phyloP scores from a whole-genome alignment of 768 basidiomycete species.

The Serendipita sp. region DNA sequence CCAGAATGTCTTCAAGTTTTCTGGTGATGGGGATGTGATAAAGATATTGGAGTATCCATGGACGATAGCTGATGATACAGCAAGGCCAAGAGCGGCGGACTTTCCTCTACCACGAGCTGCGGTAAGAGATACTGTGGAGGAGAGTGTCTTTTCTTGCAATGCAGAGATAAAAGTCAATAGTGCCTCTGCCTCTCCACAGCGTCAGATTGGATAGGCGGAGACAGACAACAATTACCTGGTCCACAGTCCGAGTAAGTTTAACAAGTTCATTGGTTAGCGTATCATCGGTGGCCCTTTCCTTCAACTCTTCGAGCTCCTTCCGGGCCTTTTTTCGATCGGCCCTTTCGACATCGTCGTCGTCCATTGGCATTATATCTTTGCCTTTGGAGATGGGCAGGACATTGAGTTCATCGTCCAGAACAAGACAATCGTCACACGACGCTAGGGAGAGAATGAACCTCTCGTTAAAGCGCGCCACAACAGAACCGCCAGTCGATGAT shows the following conservation, averaged over 20 bases:
- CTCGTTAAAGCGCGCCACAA: constrained; percentile 94
- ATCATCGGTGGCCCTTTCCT: constrained; percentile 59
- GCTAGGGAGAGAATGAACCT: constrained; percentile 96
- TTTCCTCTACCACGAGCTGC: constrained; percentile 93
- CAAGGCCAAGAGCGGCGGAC: constrained; percentile 87
- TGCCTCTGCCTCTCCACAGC: constrained; percentile 43
- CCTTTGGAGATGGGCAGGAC: constrained; percentile 90
- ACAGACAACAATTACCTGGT: constrained; percentile 43
- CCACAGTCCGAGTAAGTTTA: constrained; percentile 77
- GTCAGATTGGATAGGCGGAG: not conserved
- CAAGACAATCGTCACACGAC: constrained; percentile 78
- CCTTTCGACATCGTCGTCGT: constrained; percentile 25
- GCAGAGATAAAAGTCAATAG: constrained; percentile 90
- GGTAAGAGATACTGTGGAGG: constrained; percentile 87
- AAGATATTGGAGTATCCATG: constrained; percentile 97
- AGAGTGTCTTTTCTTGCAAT: constrained; percentile 80
- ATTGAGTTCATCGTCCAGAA: constrained; percentile 95
- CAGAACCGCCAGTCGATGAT: constrained; percentile 75
- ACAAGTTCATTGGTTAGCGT: constrained; percentile 81
- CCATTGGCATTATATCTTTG: constrained; percentile 70
- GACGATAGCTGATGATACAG: constrained; percentile 79
- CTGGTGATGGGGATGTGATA: constrained; percentile 92
- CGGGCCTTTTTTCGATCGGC: constrained; percentile 35
- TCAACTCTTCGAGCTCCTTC: constrained; percentile 57
- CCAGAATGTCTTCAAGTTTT: constrained; percentile 95